Evolutionary conservation across 23 red algal genomes (phyloP).

Genomic region (Gracilariopsis chorda): DNA sequence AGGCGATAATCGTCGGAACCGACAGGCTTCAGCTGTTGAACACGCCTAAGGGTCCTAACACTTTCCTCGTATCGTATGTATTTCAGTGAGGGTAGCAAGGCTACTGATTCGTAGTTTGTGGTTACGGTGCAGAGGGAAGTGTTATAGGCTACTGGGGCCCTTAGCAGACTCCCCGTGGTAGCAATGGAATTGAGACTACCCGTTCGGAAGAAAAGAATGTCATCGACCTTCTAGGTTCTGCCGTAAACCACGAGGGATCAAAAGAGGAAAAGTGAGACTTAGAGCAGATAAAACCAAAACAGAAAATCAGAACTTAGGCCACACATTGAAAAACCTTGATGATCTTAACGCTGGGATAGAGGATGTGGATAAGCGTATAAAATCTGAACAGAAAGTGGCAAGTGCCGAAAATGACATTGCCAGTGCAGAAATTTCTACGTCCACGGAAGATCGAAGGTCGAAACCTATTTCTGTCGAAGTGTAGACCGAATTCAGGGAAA

Average conservation of each 20-base stretch:
- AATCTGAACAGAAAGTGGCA: neutral
- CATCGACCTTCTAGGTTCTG: too few relatives aligned
- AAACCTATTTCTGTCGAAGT: neutral
- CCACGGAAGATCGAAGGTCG: neutral
- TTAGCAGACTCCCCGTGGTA: neutral
- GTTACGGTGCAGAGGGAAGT: neutral
- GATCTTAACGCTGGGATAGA: constrained; percentile 24
- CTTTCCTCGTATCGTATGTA: too few relatives aligned
- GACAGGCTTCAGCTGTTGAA: too few relatives aligned
- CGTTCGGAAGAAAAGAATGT: too few relatives aligned
- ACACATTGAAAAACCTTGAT: neutral
- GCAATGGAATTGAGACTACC: constrained; percentile 53
- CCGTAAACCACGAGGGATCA: constrained; percentile 32
- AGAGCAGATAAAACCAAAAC: constrained; percentile 27
- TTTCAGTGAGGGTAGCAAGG: too few relatives aligned
- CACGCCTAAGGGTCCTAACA: too few relatives aligned
- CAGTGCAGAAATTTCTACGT: neutral
- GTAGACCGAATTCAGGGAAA: neutral
- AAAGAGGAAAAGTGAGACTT: constrained; percentile 51
- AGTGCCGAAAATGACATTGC: neutral
- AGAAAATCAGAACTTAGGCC: neutral
- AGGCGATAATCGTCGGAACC: too few relatives aligned
- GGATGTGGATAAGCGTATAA: neutral
- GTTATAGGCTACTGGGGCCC: neutral
- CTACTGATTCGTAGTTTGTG: constrained; percentile 5